Evolutionary conservation across 2,329 filamentous ascomycete species (phyloP).

Genomic region (Epichloe aotearoae): DNA sequence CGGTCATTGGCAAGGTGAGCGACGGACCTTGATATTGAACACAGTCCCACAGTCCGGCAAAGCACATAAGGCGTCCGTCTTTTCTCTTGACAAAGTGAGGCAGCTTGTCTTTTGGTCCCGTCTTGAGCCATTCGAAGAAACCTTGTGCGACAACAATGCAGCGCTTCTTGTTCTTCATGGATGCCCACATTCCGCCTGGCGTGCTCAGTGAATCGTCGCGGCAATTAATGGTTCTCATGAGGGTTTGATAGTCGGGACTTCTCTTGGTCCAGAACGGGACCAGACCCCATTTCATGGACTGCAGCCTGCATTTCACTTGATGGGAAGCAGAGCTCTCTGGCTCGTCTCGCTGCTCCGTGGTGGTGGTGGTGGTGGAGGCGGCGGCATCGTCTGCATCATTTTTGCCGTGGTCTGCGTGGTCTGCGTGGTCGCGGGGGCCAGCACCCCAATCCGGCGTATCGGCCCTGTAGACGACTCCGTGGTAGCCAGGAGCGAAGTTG

Average conservation of each 20-base stretch:
- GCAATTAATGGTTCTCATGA: slow-evolving; percentile 90
- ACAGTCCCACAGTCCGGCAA: slow-evolving; percentile 87
- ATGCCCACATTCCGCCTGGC: slow-evolving; percentile 75
- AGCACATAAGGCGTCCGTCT: slow-evolving; percentile 73
- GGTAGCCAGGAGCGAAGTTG: slow-evolving; percentile 83
- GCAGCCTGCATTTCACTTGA: slow-evolving; percentile 58
- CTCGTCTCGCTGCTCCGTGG: background rate
- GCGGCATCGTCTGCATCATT: background rate
- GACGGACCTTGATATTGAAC: slow-evolving; percentile 56
- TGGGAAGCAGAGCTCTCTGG: background rate
- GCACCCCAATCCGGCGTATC: slow-evolving; percentile 51
- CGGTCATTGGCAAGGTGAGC: background rate
- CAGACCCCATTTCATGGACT: slow-evolving; percentile 93
- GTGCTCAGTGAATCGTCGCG: slow-evolving; percentile 72
- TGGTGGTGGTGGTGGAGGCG: too few relatives aligned
- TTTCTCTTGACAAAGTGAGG: slow-evolving; percentile 74
- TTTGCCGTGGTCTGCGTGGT: slow-evolving; percentile 1
- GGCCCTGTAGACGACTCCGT: slow-evolving; percentile 76
- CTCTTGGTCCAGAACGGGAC: slow-evolving; percentile 89
- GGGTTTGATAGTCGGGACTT: slow-evolving; percentile 60
- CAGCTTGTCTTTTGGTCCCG: slow-evolving; percentile 60
- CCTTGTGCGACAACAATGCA: slow-evolving; percentile 83
- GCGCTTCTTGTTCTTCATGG: slow-evolving; percentile 79
- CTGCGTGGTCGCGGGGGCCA: slow-evolving; percentile 19
- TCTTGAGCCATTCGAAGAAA: slow-evolving; percentile 94